Base-by-base conservation (phyloP, 2,329 filamentous ascomycete species). In the Capronia coronata region DNA sequence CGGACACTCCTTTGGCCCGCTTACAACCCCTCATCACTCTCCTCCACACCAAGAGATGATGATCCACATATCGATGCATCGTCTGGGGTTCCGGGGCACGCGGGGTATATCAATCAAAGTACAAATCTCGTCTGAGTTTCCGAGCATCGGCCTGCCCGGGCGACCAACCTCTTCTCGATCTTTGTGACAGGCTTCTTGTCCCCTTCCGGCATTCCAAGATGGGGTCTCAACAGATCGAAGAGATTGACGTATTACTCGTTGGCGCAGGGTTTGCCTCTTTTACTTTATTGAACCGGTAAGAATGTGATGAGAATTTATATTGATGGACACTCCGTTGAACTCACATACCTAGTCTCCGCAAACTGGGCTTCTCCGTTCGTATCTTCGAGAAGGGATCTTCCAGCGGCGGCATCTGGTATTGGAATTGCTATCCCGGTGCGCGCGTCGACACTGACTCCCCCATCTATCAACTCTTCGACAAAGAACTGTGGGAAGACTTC, bases 301-400 rank as follows among this genome's bases (percentile, higher is more conserved):
- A 9, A 10, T 2, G 16, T 8, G 11, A 10, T 23, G 4, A 21
- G 6, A 6, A n/a, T 5, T 35, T 6, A 18, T 35, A n/a, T 18
- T 6, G 5, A 18, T 18, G 5, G 18, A 16, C 38, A 5, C 9
- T 27, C 7, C 13, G 29, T 25, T 25, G 25, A 27, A 25, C 7
- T 14, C n/a, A 22, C 7, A 11, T 32, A 16, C 14, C 14, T 25
- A 53, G 71, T 0, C 68, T 78, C 7, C 73, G 75, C 1, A 71
- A 77, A 9, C 66, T 68, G 4, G 77, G 76, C 1, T 62, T 72
- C 25, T 72, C 71, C 7, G 64, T 69, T 1, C 67, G 71, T 16
- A 67, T 80, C 16, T 75, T 74, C 53, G 78, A 82, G 52, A 74
- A 75, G 0, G 77, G 72, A 4, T 66, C 68, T 3, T 70, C 73